Evolutionary conservation across 2,329 filamentous ascomycete genomes (phyloP).

Genomic region (Cladophialophora exuberans): DNA sequence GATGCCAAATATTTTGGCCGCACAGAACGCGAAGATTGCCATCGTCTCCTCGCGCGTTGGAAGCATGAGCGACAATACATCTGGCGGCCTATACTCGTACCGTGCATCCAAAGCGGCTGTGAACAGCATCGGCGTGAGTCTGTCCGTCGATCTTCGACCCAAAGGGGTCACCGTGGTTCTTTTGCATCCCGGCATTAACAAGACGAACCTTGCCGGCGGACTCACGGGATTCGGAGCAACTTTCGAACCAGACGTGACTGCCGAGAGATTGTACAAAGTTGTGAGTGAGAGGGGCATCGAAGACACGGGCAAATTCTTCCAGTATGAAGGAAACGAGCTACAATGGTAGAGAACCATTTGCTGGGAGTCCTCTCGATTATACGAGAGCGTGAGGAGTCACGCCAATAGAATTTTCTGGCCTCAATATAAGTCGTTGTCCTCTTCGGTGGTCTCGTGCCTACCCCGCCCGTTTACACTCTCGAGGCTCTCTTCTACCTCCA

Average conservation of each 20-base stretch:
- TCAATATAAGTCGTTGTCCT: too few relatives aligned
- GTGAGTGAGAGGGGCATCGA: conserved; percentile 43
- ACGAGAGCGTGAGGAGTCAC: too few relatives aligned
- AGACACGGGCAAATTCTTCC: conserved; percentile 48
- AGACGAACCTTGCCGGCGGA: conserved; percentile 39
- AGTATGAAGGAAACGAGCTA: conserved; percentile 47
- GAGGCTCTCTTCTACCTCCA: too few relatives aligned
- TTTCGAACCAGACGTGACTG: conserved; percentile 51
- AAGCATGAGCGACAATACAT: conserved; percentile 46
- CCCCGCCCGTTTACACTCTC: too few relatives aligned
- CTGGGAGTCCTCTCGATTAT: too few relatives aligned
- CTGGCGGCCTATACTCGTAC: conserved; percentile 49
- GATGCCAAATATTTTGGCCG: conserved; percentile 43
- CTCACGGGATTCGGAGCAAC: conserved; percentile 34
- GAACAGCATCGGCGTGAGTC: conserved; percentile 47
- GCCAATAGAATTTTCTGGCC: too few relatives aligned
- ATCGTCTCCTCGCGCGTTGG: conserved; percentile 49
- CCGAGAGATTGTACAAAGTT: conserved; percentile 46
- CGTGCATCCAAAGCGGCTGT: conserved; percentile 49
- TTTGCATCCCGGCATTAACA: conserved; percentile 50
- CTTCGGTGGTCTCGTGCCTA: too few relatives aligned
- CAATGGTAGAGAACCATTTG: too few relatives aligned
- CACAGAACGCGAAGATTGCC: conserved; percentile 39
- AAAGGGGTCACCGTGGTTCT: conserved; percentile 46
- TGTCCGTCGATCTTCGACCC: conserved; percentile 47